Conservation (phyloP, 352 stramenopile species). For the Achlya hypogyna region DNA sequence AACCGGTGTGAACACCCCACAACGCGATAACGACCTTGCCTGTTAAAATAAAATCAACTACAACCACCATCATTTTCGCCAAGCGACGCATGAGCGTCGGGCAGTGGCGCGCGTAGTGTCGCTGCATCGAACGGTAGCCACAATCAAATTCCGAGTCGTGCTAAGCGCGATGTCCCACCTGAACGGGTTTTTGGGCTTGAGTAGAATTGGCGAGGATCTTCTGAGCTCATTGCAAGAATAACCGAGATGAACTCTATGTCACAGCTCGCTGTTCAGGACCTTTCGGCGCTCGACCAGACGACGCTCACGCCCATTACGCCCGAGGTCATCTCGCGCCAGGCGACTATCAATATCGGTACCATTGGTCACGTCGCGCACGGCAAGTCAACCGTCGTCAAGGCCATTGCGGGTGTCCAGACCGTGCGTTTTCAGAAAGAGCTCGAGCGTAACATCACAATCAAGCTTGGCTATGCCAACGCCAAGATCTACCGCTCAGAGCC, state of each 20-base stretch:
- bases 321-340: conserved; percentile 94
- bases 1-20: too few relatives aligned
- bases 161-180: conserved; percentile 8
- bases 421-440: conserved; percentile 99
- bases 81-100: too few relatives aligned
- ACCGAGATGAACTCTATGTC: conserved; percentile 24
- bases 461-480: conserved; percentile 99
- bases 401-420: conserved; percentile 98
- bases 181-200: conserved; percentile 1
- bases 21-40: too few relatives aligned
- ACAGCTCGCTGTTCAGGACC: conserved; percentile 88
- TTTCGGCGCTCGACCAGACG: conserved; percentile 91
- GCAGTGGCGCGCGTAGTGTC: too few relatives aligned
- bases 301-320: conserved; percentile 96
- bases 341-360: conserved; percentile 99
- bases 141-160: conserved; percentile 14
- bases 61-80: too few relatives aligned
- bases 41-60: too few relatives aligned
- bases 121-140: too few relatives aligned
- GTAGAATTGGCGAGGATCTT: background rate
- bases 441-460: conserved; percentile 99
- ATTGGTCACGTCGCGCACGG: conserved; percentile 99
- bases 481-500: conserved; percentile 96
- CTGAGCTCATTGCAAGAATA: background rate
- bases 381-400: conserved; percentile 99